Percentiles rank a stretch among this genome's conserved stretches.
Evolutionary conservation across 1,284 basidiomycete genomes (phyloP).

Genomic region (Tetrapyrgos nigripes): DNA sequence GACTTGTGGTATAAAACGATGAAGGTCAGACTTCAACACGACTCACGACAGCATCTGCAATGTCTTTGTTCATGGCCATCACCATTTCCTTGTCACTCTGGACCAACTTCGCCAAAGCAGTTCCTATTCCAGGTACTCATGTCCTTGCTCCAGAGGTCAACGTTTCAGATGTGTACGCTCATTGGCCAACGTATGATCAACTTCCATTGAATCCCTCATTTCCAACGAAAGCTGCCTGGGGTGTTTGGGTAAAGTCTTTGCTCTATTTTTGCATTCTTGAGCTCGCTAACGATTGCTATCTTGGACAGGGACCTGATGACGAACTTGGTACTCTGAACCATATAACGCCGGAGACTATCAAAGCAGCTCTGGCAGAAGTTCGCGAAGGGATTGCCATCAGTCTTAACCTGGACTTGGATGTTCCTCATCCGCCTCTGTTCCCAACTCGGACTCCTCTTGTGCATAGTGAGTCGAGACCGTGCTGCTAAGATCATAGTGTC

Average conservation of each 20-base stretch:
- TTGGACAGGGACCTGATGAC: conserved; percentile 11
- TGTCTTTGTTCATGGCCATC: too few species aligned
- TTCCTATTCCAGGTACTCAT: too few species aligned
- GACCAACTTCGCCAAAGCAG: too few species aligned
- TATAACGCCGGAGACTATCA: conserved; percentile 15
- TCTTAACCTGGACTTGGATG: conserved; percentile 14
- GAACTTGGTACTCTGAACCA: conserved; percentile 18
- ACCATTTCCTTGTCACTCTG: too few species aligned
- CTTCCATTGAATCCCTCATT: conserved; percentile 16
- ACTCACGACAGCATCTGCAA: too few species aligned
- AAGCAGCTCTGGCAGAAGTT: conserved; percentile 15
- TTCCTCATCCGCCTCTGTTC: conserved; percentile 10
- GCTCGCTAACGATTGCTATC: neutral
- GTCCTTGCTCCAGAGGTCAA: too few species aligned
- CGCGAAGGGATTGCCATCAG: conserved; percentile 12
- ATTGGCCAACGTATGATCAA: conserved; percentile 18
- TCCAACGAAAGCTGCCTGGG: conserved; percentile 19
- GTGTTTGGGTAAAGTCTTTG: conserved; percentile 13
- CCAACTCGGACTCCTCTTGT: conserved; percentile 1
- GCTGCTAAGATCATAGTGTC: too few species aligned
- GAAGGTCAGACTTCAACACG: too few species aligned
- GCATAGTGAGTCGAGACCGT: conserved; percentile 5
- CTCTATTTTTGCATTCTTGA: neutral
- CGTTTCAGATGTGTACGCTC: conserved; percentile 8
- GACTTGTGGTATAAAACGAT: too few species aligned